Conservation (phyloP, 129 eudicot species). For the Helianthus tuberosus region DNA sequence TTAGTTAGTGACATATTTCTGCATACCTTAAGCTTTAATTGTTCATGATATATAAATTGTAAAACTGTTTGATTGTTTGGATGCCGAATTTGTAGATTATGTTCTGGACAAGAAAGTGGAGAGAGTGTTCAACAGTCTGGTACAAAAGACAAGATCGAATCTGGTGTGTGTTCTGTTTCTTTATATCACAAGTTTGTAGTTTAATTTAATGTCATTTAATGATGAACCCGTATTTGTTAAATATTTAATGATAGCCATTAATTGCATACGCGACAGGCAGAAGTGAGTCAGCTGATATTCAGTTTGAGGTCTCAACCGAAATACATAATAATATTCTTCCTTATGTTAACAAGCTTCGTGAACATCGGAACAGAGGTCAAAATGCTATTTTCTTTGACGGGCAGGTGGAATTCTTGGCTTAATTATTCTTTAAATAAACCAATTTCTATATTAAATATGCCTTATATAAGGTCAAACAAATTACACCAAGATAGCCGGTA, state of each 20-base stretch:
- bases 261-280: neutral
- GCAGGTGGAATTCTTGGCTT: constrained; percentile 3
- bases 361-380: constrained; percentile 34
- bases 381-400: constrained; percentile 34
- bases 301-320: constrained; percentile 20
- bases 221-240: neutral
- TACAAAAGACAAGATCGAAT: constrained; percentile 32
- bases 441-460: too few species aligned
- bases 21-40: neutral
- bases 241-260: neutral
- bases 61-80: neutral
- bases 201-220: too few species aligned
- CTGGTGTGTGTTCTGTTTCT: constrained; percentile 32
- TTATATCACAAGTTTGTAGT: too few species aligned
- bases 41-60: too few species aligned
- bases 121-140: constrained; percentile 44
- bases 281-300: constrained; percentile 28
- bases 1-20: neutral
- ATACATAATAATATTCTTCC: constrained; percentile 25
- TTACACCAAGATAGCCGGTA: too few species aligned
- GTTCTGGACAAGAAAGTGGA: constrained; percentile 50
- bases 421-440: neutral
- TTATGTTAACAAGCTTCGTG: constrained; percentile 42
- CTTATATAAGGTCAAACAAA: too few species aligned
- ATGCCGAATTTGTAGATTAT: constrained; percentile 22